A percentile compares a stretch with the other conserved stretches of the same genome.
phyloP scores from a whole-genome alignment of 176 grass and related monocot genomes.

The Carex scoparia region DNA sequence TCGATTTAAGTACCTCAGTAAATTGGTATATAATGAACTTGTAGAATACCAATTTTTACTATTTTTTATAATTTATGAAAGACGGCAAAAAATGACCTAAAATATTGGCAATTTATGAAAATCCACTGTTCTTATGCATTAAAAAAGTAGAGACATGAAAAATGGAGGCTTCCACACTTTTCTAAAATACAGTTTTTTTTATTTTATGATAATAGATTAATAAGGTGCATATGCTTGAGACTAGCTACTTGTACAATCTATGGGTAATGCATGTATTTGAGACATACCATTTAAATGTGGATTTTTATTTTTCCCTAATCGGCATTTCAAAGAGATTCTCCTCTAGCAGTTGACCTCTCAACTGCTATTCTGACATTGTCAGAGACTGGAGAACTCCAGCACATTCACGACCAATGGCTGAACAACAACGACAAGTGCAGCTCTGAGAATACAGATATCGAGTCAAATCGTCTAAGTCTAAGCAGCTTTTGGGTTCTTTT shows the following conservation, averaged over 20 bases:
- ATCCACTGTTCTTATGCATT: neutral
- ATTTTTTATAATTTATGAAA: too few species aligned
- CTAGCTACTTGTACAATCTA: too few species aligned
- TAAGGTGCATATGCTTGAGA: neutral
- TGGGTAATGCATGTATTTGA: too few species aligned
- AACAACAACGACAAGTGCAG: conserved; percentile 17
- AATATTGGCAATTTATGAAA: too few species aligned
- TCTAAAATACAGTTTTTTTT: neutral
- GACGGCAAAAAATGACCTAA: too few species aligned
- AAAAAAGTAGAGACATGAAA: neutral
- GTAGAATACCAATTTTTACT: too few species aligned
- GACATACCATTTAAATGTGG: neutral
- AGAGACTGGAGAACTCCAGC: conserved; percentile 76
- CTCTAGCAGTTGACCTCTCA: conserved; percentile 63
- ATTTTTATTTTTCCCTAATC: conserved; percentile 20
- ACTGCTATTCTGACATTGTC: conserved; percentile 74
- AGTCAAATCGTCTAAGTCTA: conserved; percentile 43
- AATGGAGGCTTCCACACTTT: neutral
- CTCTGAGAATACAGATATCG: conserved; percentile 33
- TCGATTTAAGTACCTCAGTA: too few species aligned
- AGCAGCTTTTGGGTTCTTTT: conserved; percentile 77
- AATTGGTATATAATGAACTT: too few species aligned
- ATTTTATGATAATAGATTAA: neutral
- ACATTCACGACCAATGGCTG: conserved; percentile 63
- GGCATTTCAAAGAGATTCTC: conserved; percentile 85